Percentiles rank a stretch among this genome's conserved stretches.
Evolutionary conservation across 2,329 filamentous ascomycete species (phyloP).

Genomic region (Lachnellula cervina): DNA sequence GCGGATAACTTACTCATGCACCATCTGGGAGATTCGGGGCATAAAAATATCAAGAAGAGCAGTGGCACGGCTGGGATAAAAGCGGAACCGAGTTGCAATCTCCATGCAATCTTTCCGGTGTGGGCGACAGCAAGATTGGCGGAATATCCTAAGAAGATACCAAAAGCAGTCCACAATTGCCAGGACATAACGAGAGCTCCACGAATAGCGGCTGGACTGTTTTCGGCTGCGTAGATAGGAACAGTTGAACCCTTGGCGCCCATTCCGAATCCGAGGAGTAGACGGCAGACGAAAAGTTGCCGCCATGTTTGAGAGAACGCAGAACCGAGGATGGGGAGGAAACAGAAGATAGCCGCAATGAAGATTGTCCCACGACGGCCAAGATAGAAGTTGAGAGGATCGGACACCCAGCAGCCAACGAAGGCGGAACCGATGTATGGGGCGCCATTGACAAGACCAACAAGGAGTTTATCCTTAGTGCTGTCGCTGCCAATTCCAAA

Average conservation of each 20-base stretch:
- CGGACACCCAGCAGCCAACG: slow-evolving; percentile 55
- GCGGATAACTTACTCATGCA: slow-evolving; percentile 42
- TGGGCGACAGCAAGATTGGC: slow-evolving; percentile 62
- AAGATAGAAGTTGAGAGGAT: slow-evolving; percentile 53
- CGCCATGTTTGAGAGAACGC: slow-evolving; percentile 55
- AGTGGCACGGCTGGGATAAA: slow-evolving; percentile 61
- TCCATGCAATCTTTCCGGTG: slow-evolving; percentile 55
- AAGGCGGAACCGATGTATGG: slow-evolving; percentile 45
- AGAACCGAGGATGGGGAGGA: slow-evolving; percentile 56
- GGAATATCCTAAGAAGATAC: slow-evolving; percentile 61
- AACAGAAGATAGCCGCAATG: slow-evolving; percentile 55
- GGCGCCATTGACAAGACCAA: slow-evolving; percentile 52
- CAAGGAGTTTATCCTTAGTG: slow-evolving; percentile 47
- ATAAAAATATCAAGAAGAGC: slow-evolving; percentile 52
- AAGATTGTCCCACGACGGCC: slow-evolving; percentile 63
- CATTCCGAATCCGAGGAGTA: slow-evolving; percentile 58
- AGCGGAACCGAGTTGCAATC: slow-evolving; percentile 59
- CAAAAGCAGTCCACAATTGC: slow-evolving; percentile 51
- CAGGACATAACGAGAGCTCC: slow-evolving; percentile 53
- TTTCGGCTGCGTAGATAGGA: slow-evolving; percentile 51
- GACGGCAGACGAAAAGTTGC: slow-evolving; percentile 51
- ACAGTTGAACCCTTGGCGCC: slow-evolving; percentile 50
- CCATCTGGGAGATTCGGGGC: slow-evolving; percentile 63
- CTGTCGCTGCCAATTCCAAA: slow-evolving; percentile 39
- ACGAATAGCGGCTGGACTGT: slow-evolving; percentile 47